Percentiles rank a stretch among this genome's conserved stretches.
phyloP scores from a whole-genome alignment of 83 land plant species.

The Diphasiastrum complanatum region DNA sequence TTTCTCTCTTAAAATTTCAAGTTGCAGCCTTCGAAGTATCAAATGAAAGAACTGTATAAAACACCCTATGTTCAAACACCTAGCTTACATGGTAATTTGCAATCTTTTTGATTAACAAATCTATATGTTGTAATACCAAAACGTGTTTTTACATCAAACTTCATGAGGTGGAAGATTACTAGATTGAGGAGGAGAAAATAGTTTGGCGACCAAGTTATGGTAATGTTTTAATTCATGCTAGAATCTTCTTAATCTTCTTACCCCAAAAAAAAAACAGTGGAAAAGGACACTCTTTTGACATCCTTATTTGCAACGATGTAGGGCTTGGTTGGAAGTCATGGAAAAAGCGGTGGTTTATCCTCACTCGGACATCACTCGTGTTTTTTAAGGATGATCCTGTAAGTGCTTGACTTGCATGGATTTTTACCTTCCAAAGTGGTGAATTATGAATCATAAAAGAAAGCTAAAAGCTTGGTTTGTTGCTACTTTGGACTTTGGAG shows the following conservation, averaged over 20 bases:
- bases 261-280: too few relatives aligned
- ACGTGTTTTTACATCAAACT: not conserved
- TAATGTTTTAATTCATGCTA: slow-evolving; percentile 34
- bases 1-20: too few relatives aligned
- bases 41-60: too few relatives aligned
- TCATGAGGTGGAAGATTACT: not conserved
- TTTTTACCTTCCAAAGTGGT: too few relatives aligned
- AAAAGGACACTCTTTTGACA: not conserved
- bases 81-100: slow-evolving; percentile 24
- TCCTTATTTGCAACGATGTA: slow-evolving; percentile 19
- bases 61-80: slow-evolving; percentile 19
- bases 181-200: not conserved
- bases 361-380: slow-evolving; percentile 90
- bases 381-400: slow-evolving; percentile 97
- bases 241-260: slow-evolving; percentile 4
- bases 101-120: too few relatives aligned
- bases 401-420: too few relatives aligned
- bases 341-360: slow-evolving; percentile 97
- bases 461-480: too few relatives aligned
- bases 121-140: not conserved
- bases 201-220: slow-evolving; percentile 23
- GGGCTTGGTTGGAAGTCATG: slow-evolving; percentile 98
- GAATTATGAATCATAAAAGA: too few relatives aligned
- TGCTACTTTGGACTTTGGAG: too few relatives aligned
- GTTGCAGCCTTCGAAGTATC: too few relatives aligned